A percentile compares a stretch with the other conserved stretches of the same genome.
These are phyloP conservation scores for Fusarium verticillioides DNA, from an alignment of 2,329 filamentous ascomycete species.

Conservation along the genomic window DNA sequence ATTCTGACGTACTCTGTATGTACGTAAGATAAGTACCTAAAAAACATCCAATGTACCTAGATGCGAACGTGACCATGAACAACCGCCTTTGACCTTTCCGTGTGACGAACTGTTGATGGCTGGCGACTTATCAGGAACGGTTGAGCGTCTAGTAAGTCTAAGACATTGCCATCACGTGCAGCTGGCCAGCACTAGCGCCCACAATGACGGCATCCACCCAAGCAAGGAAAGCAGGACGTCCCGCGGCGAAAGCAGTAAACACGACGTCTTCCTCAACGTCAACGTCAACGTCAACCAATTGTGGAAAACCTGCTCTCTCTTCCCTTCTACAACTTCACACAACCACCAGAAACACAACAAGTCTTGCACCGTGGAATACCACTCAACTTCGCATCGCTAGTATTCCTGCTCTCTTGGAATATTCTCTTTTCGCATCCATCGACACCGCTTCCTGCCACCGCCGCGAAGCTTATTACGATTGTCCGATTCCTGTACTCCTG, in stretches of 20 bases:
- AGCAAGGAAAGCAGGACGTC: constrained; percentile 40
- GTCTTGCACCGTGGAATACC: neutral
- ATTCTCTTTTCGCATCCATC: neutral
- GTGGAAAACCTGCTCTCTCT: constrained; percentile 20
- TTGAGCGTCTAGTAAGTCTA: constrained; percentile 7
- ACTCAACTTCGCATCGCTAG: neutral
- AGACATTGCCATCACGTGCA: constrained; percentile 37
- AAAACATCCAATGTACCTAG: neutral
- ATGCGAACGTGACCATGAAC: constrained; percentile 20
- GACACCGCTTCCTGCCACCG: constrained; percentile 20
- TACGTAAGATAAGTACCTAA: neutral
- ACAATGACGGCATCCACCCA: constrained; percentile 45
- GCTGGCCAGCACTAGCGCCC: constrained; percentile 37
- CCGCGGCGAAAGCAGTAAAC: constrained; percentile 29
- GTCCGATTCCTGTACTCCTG: neutral
- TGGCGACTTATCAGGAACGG: constrained; percentile 17
- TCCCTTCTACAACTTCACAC: constrained; percentile 7
- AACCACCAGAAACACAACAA: neutral
- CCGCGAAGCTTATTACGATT: constrained; percentile 5
- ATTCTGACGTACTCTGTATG: neutral
- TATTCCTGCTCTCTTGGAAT: neutral
- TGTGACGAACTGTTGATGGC: constrained; percentile 16
- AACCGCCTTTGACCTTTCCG: neutral
- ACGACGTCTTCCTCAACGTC: constrained; percentile 34
- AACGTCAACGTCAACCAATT: constrained; percentile 39